Evolutionary conservation across 106 monocot species (phyloP), one percentile per base, ranked within the genome.

Genomic region (Apostasia shenzhenica): DNA sequence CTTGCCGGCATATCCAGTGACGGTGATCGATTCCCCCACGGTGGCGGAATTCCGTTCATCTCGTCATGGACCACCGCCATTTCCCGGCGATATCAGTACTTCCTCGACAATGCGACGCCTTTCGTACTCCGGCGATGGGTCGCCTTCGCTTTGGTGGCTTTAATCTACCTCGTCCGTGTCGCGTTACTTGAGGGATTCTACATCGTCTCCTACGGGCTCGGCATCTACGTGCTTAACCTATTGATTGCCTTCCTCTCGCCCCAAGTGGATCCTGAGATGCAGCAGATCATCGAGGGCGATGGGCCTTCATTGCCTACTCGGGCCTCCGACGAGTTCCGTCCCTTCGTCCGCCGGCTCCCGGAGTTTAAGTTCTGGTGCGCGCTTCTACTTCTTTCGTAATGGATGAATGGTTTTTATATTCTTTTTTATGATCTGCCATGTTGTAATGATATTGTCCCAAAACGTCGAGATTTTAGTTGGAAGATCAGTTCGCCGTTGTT

Each of bases 281-380:
- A 85, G 75, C 79, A 66, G 58, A 48, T 94, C 54, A 3, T 78
- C 8, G 86, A 71, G 39, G 72, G 70, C 45, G 59, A 60, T 2
- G 76, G 70, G 10, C 82, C 91, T 1, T 37, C 77, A 4, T 80
- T 91, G n/a, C 91, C 95, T 47, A 84, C 79, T 11, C 81, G 70
- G 45, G 67, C 90, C 0, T 69, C 94, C 39, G 94, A 90, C 41
- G 94, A 94, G 79, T 94, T 83, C 75, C 87, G 90, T 14, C 94
- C 94, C 10, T 95, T 95, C 68, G 82, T 95, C 14, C 69, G 94
- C 51, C 84, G 91, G 46, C 86, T 95, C 14, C 95, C 91, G 5
- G 95, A 95, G 73, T 95, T 95, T 74, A 91, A 95, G 67, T 95
- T 95, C 77, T 95, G 95, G 93, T 93, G 61, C 64, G 83, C 13